Base-by-base conservation (phyloP, 2,329 filamentous ascomycete genomes). In the Epichloe festucae region DNA sequence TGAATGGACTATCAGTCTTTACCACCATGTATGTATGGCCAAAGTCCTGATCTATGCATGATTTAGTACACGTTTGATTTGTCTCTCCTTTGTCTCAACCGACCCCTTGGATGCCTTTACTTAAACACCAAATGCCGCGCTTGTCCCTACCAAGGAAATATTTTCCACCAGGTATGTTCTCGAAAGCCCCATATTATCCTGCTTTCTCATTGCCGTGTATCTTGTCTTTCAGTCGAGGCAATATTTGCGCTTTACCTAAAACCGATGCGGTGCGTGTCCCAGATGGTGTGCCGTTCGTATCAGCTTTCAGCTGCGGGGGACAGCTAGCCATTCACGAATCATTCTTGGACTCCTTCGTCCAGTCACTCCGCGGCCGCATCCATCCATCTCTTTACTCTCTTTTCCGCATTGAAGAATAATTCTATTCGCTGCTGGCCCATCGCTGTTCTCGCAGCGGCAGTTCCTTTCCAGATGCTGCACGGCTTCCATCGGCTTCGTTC, bases 361-460 rank as follows among this genome's bases (percentile, higher is more conserved):
- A 44, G 23, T 21, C 21, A 6, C 3, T 15, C 2, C n/a, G 3
- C 5, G 4, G 17, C 17, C 21, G 14, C 8, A n/a, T 27, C 19
- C 38, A 17, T 38, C 5, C 45, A 11, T 39, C 12, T 14, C 12
- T 17, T 19, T 47, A 2, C 1, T 31, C n/a, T 15, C 8, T 14
- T 19, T 6, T 23, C 36, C 35, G 35, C 21, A 40, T 17, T 21
- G 2, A 38, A 2, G 11, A 4, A 35, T 1, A 6, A 1, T 10
- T 8, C 38, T 46, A 64, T 44, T 60, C 60, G 47, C 53, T 57
- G 50, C 62, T 61, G 31, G 83, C 80, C 91, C 91, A 97, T 60
- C 87, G 78, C 65, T 76, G 75, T 69, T 97, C 91, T 50, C 91
- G 77, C 51, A 93, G 65, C 1, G 87, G 79, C 70, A 82, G 77